Evolutionary conservation across 306 rosid species (phyloP).

Genomic region (Vigna trinervia): DNA sequence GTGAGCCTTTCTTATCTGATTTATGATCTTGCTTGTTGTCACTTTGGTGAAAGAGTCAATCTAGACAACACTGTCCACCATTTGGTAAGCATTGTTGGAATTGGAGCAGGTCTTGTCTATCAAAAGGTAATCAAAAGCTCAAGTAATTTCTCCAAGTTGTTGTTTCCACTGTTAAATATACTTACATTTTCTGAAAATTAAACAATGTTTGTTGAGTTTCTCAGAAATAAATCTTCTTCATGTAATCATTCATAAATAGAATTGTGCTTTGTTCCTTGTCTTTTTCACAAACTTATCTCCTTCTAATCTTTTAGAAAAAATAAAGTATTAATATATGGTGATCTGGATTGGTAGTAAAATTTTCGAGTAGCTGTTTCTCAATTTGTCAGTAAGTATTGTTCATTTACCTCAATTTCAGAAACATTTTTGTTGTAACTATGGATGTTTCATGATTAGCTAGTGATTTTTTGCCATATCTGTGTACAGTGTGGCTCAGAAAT

Average conservation of each 20-base stretch:
- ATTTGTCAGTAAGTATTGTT: neutral
- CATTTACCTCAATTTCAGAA: neutral
- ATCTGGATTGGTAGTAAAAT: neutral
- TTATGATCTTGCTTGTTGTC: constrained; percentile 77
- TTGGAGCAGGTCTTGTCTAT: constrained; percentile 69
- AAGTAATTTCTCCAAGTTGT: neutral
- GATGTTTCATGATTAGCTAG: neutral
- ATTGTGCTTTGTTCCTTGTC: neutral
- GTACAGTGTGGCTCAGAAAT: constrained; percentile 80
- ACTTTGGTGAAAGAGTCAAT: constrained; percentile 61
- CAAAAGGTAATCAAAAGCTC: constrained; percentile 62
- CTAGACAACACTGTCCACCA: constrained; percentile 79
- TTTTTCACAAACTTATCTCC: neutral
- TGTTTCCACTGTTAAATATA: neutral
- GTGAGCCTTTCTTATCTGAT: constrained; percentile 75
- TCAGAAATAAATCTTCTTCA: neutral
- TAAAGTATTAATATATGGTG: neutral
- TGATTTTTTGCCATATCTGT: neutral
- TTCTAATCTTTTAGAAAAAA: neutral
- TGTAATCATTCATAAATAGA: neutral
- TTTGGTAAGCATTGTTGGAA: constrained; percentile 76
- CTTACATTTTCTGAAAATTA: neutral
- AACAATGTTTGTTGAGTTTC: neutral
- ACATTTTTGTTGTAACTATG: neutral
- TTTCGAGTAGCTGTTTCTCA: constrained; percentile 17